Conservation (phyloP, 2,329 filamentous ascomycete genomes). For the Purpureocillium takamizusanense region DNA sequence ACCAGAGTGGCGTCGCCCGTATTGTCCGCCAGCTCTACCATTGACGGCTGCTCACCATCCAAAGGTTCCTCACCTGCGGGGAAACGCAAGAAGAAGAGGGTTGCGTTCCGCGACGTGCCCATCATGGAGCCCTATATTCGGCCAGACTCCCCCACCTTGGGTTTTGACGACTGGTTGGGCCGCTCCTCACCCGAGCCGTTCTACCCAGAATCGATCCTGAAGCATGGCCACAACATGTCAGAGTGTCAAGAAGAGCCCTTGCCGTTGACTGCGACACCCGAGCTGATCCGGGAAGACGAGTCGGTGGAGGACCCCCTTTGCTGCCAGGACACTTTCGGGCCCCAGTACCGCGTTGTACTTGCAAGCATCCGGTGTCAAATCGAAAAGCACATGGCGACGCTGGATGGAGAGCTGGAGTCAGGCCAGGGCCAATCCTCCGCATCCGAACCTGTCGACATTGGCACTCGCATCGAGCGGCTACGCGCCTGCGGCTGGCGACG, state of each 20-base stretch:
- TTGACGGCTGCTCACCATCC: slow-evolving; percentile 5
- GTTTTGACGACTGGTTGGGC: slow-evolving; percentile 36
- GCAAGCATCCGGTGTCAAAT: slow-evolving; percentile 39
- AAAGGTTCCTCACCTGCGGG: slow-evolving; percentile 8
- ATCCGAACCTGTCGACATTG: slow-evolving; percentile 27
- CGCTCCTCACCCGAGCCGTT: slow-evolving; percentile 10
- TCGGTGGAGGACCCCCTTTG: slow-evolving; percentile 27
- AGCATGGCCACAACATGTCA: slow-evolving; percentile 2
- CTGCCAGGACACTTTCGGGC: slow-evolving; percentile 32
- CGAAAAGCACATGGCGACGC: slow-evolving; percentile 33
- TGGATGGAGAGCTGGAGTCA: slow-evolving; percentile 29
- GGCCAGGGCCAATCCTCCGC: slow-evolving; percentile 12
- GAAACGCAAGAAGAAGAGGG: slow-evolving; percentile 30
- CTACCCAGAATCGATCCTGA: slow-evolving; percentile 12
- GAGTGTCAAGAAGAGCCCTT: not conserved
- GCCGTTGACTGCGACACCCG: slow-evolving; percentile 2
- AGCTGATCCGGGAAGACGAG: slow-evolving; percentile 8
- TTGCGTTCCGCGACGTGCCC: slow-evolving; percentile 25
- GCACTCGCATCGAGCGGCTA: slow-evolving; percentile 44
- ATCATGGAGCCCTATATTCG: slow-evolving; percentile 39
- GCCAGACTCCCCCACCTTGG: slow-evolving; percentile 52
- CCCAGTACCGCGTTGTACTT: slow-evolving; percentile 41
- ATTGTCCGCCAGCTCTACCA: slow-evolving; percentile 22
- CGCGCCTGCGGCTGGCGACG: slow-evolving; percentile 46
- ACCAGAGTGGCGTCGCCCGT: slow-evolving; percentile 37